phyloP scores from a whole-genome alignment of 2,329 filamentous ascomycete genomes.

The Penicillium janthinellum region DNA sequence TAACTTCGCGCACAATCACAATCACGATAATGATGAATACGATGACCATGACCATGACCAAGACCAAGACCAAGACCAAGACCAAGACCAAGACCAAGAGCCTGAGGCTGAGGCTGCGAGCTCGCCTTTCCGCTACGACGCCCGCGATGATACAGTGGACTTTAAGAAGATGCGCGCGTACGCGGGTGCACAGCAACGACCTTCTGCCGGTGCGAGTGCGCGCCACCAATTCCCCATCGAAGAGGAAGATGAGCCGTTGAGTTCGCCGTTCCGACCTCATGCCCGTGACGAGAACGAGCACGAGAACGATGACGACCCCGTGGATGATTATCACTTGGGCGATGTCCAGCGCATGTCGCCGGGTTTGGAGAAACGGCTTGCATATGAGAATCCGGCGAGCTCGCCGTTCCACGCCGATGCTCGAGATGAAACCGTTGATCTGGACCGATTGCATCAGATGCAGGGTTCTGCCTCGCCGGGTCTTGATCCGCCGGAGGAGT shows the following conservation, averaged over 20 bases:
- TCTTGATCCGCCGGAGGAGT: conserved; percentile 17
- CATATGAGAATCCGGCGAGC: conserved; percentile 29
- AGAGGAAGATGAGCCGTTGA: conserved; percentile 27
- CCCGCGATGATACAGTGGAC: conserved; percentile 38
- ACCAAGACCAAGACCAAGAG: conserved; percentile 23
- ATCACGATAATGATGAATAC: conserved; percentile 25
- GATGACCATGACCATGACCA: conserved; percentile 27
- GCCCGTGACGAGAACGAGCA: conserved; percentile 34
- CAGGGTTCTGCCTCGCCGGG: conserved; percentile 12
- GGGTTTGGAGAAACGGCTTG: conserved; percentile 20
- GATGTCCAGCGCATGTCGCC: conserved; percentile 21
- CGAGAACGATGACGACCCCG: not conserved
- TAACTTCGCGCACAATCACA: conserved; percentile 16
- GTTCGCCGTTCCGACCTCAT: conserved; percentile 41
- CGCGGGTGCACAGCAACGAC: conserved; percentile 7
- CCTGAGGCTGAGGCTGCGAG: conserved; percentile 32
- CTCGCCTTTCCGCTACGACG: conserved; percentile 42
- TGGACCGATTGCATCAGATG: conserved; percentile 23
- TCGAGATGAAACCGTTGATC: conserved; percentile 36
- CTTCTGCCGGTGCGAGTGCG: not conserved
- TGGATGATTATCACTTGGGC: conserved; percentile 18
- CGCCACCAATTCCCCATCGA: conserved; percentile 8
- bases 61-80: conserved; percentile 21
- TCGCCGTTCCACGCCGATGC: conserved; percentile 41
- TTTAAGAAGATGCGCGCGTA: conserved; percentile 25